Evolutionary conservation across 257 asterid genomes (phyloP).

Genomic region (Solanum gandarillasii): DNA sequence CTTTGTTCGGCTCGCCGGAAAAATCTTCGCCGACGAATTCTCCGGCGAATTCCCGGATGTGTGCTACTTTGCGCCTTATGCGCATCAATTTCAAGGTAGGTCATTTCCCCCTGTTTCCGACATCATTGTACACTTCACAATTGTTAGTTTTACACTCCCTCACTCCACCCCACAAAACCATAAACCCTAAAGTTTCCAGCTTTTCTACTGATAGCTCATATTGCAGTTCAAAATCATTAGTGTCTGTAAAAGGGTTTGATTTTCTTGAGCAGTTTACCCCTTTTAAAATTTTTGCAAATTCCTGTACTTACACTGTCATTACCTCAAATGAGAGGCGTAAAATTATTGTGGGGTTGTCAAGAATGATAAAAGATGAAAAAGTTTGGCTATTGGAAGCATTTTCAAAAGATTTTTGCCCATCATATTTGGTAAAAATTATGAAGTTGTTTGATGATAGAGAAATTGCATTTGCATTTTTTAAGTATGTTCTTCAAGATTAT

Average conservation of each 20-base stretch:
- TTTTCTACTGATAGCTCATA: conserved; percentile 5
- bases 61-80: conserved; percentile 33
- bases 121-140: conserved; percentile 9
- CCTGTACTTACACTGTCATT: conserved; percentile 16
- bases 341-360: conserved; percentile 47
- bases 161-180: conserved; percentile 7
- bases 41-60: conserved; percentile 46
- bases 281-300: conserved; percentile 3
- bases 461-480: conserved; percentile 75
- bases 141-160: conserved; percentile 9
- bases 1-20: conserved; percentile 26
- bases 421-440: conserved; percentile 49
- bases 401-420: conserved; percentile 44
- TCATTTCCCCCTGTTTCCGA: conserved; percentile 11
- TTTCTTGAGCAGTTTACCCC: conserved; percentile 67
- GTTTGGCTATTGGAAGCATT: conserved; percentile 25
- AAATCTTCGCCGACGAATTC: conserved; percentile 15
- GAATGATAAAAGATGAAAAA: conserved; percentile 37
- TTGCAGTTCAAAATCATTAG: conserved; percentile 17
- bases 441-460: conserved; percentile 26
- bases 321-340: conserved; percentile 70
- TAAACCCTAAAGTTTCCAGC: background rate
- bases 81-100: conserved; percentile 38
- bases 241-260: conserved; percentile 22
- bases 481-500: conserved; percentile 35